Percentiles rank a stretch among this genome's conserved stretches.
Evolutionary conservation across 1,139 yeast genomes (phyloP).

Genomic region (Spencermartinsiella ligniputridi): DNA sequence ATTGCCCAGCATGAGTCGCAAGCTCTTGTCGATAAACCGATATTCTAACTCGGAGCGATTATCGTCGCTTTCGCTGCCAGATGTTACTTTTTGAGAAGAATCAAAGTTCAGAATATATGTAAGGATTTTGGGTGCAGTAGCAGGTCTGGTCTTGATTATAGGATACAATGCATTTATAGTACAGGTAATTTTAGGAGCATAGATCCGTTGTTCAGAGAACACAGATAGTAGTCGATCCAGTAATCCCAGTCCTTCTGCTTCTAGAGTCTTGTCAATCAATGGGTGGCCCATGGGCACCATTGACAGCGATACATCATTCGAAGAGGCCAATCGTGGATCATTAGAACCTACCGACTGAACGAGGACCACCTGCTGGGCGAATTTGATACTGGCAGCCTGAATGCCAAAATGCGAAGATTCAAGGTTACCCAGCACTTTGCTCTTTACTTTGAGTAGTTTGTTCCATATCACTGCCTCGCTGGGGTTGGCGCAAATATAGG

Average conservation of each 20-base stretch:
- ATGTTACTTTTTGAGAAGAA: conserved; percentile 21
- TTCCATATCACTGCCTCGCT: conserved; percentile 30
- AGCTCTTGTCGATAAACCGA: conserved; percentile 36
- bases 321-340: conserved; percentile 32
- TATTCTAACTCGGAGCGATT: conserved; percentile 28
- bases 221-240: conserved; percentile 60
- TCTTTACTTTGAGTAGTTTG: conserved; percentile 29
- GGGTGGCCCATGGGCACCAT: conserved; percentile 64
- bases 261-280: conserved; percentile 54
- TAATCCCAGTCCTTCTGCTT: conserved; percentile 67
- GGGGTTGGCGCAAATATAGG: conserved; percentile 28
- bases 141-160: conserved; percentile 33
- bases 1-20: conserved; percentile 33
- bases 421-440: conserved; percentile 33
- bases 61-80: conserved; percentile 18
- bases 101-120: conserved; percentile 34
- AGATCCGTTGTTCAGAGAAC: conserved; percentile 47
- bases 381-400: conserved; percentile 64
- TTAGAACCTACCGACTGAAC: conserved; percentile 55
- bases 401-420: conserved; percentile 33
- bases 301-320: conserved; percentile 50
- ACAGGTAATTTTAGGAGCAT: conserved; percentile 22
- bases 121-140: conserved; percentile 31
- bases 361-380: conserved; percentile 65
- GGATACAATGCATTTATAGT: conserved; percentile 36